Percentiles rank a stretch among this genome's conserved stretches.
Evolutionary conservation across 257 asterid species (phyloP).

Genomic region (Penstemon barbatus): DNA sequence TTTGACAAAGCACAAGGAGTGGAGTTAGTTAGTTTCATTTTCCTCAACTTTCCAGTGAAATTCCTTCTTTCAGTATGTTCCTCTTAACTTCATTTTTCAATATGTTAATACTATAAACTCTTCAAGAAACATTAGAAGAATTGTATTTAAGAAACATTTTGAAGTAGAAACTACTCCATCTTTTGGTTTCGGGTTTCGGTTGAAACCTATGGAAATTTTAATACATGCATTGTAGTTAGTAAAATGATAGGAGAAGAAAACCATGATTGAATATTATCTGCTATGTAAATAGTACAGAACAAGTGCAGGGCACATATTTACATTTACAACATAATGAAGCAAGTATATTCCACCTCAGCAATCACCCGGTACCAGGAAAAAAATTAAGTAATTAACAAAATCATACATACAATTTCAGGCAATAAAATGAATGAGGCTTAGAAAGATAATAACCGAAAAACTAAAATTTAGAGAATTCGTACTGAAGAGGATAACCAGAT

Average conservation of each 20-base stretch:
- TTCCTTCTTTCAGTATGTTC: neutral
- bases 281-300: neutral
- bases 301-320: neutral
- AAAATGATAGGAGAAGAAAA: neutral
- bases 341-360: neutral
- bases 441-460: no score
- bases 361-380: neutral
- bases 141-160: no score
- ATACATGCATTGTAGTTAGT: no score
- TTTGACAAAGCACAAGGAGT: neutral
- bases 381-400: neutral
- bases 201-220: no score
- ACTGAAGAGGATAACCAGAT: slow-evolving; percentile 79
- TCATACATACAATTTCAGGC: neutral
- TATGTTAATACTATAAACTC: no score
- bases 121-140: no score
- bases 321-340: slow-evolving; percentile 7
- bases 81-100: neutral
- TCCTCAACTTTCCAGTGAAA: neutral
- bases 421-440: neutral
- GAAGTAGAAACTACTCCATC: no score
- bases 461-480: slow-evolving; percentile 23
- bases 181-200: no score
- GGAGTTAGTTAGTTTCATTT: neutral
- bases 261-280: neutral